Base-by-base conservation (phyloP, 176 grass and related monocot species). In the Avena eriantha region DNA sequence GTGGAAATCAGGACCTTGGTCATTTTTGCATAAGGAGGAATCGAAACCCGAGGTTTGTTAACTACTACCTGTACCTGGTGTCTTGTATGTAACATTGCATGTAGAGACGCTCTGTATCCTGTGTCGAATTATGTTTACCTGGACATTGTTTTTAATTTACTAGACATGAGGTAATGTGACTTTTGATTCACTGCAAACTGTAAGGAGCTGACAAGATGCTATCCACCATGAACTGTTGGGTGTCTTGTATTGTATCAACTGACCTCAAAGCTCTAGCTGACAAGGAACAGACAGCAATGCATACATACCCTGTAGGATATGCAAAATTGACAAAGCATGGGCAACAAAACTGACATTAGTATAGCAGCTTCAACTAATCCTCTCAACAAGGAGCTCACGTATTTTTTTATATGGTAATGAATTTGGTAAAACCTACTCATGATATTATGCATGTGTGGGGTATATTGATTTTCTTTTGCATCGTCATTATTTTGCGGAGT, bases 1-100 rank as follows among this genome's bases (percentile, higher is more conserved):
- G 82, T 92, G 86, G 89, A 98, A 90, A 91, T 81, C 90, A 82
- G 96, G 96, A 77, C 96, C 93, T 24, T 98, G 96, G 96, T 91
- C 90, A 71, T 98, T 98, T 88, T 80, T 98, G 80, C 84, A 92
- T 15, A 64, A 64, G 61, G 80, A 84, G 80, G 93, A 80, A 41
- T 71, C 84, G 18, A 84, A 91, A 80, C 61, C 78, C 48, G 53
- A 94, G 93, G 93, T 95, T 72, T 70, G 82, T 81, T 61, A 33
- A 54, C 59, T 87, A 67, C 33, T 61, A 68, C 59, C 31, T 15
- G 17, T 61, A 68, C 59, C 31, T 15, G 22, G 7, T 83, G 8
- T 84, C 16, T 77, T 66, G 5, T 12, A 46, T 22, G 39, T 24
- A 77, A 26, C 51, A 45, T 56, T 66, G 13, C 29, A 73, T 34